A percentile compares a stretch with the other conserved stretches of the same genome.
Evolutionary conservation across 2,329 filamentous ascomycete genomes (phyloP).

Genomic region (Cyanodermella asteris): DNA sequence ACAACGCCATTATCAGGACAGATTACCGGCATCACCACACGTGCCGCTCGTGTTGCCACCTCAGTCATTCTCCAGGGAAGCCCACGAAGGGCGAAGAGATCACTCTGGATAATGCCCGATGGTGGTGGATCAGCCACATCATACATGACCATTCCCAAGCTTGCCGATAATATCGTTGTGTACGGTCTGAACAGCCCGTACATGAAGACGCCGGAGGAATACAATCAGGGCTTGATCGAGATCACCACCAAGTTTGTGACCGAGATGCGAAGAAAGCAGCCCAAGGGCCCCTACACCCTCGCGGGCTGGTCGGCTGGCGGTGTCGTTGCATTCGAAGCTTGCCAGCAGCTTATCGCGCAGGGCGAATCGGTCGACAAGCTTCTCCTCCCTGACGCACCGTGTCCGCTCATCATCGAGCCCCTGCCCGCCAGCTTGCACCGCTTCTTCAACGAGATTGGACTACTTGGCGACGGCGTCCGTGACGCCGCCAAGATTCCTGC

Average conservation of each 20-base stretch:
- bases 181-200: conserved; percentile 45
- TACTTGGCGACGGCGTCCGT: conserved; percentile 33
- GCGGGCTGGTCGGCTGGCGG: conserved; percentile 35
- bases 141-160: conserved; percentile 38
- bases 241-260: conserved; percentile 42
- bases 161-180: conserved; percentile 27
- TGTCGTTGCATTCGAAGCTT: conserved; percentile 31
- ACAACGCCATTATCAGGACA: neutral
- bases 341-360: conserved; percentile 23
- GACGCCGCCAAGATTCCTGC: conserved; percentile 37
- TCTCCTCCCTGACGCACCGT: conserved; percentile 30
- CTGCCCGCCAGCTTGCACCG: conserved; percentile 34
- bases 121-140: conserved; percentile 37
- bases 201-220: conserved; percentile 46
- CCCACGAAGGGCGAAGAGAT: conserved; percentile 6
- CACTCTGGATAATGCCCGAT: conserved; percentile 7
- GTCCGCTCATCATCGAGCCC: conserved; percentile 27
- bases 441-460: conserved; percentile 51
- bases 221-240: conserved; percentile 41
- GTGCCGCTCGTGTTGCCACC: conserved; percentile 5
- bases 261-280: conserved; percentile 51
- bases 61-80: conserved; percentile 8
- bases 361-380: conserved; percentile 29
- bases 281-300: conserved; percentile 34
- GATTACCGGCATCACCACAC: conserved; percentile 1